phyloP scores from a whole-genome alignment of 768 basidiomycete genomes.

The Panaeolus papilionaceus region DNA sequence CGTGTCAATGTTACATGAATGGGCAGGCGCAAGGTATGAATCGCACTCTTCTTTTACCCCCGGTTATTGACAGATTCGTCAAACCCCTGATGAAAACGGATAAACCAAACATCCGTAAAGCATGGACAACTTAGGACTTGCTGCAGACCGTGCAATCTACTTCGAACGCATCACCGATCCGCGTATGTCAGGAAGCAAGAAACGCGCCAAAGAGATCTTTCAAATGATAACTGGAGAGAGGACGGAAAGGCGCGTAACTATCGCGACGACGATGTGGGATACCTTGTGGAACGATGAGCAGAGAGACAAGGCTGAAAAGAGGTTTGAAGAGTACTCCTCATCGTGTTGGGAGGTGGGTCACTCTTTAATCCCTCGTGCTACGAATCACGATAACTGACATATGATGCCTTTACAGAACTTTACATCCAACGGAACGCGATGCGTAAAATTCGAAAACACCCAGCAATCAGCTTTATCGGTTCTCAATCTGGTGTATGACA shows the following conservation, averaged over 20 bases:
- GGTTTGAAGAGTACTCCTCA: background rate
- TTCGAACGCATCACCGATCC: background rate
- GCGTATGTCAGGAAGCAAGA: background rate
- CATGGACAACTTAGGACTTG: no score
- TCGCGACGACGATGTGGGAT: background rate
- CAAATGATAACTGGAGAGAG: background rate
- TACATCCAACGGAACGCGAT: no score
- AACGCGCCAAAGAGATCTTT: background rate
- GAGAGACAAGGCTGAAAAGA: background rate
- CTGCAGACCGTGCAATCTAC: background rate
- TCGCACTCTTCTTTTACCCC: background rate
- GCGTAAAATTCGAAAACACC: no score
- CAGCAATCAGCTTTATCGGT: no score
- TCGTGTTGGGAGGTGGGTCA: no score
- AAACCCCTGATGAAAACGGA: no score
- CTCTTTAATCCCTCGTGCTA: no score
- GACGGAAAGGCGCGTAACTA: background rate
- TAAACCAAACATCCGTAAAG: no score
- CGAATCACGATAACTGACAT: no score
- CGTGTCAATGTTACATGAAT: background rate
- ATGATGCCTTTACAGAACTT: no score
- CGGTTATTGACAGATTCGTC: no score
- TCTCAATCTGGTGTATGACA: no score
- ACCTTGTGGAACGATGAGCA: background rate
- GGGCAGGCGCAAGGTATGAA: background rate